Percentiles rank a stretch among this genome's conserved stretches.
Conservation (phyloP, 352 stramenopile species). For the Phytophthora constricta region DNA sequence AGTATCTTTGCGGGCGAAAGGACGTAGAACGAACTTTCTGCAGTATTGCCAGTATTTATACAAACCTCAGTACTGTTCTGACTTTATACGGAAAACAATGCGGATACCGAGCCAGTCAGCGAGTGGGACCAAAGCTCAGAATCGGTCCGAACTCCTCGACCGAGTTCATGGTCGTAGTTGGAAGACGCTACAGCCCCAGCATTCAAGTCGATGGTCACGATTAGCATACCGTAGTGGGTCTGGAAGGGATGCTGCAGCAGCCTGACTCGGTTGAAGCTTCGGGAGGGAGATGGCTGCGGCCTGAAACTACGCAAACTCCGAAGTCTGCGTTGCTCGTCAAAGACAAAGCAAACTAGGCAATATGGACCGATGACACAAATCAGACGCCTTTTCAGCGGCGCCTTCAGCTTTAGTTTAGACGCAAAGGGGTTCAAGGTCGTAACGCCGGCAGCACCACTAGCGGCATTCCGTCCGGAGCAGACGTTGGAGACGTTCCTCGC, state of each 20-base stretch:
- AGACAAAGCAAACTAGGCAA: no score
- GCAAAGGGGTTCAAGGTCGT: background rate
- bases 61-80: no score
- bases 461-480: background rate
- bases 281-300: background rate
- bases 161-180: no score
- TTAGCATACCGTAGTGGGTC: no score
- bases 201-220: background rate
- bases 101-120: background rate
- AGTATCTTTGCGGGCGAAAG: slow-evolving; percentile 1
- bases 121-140: background rate
- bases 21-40: background rate
- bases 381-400: no score
- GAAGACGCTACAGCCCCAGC: no score
- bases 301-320: background rate
- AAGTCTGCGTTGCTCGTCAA: no score
- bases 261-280: background rate
- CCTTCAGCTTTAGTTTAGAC: background rate
- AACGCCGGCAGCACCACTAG: background rate
- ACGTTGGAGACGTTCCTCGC: background rate
- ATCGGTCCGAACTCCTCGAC: background rate
- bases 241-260: background rate
- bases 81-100: background rate
- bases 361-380: no score
- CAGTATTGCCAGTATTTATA: no score